Base-by-base conservation (phyloP, 495 filamentous ascomycete genomes). In the Hyaloscypha variabilis region DNA sequence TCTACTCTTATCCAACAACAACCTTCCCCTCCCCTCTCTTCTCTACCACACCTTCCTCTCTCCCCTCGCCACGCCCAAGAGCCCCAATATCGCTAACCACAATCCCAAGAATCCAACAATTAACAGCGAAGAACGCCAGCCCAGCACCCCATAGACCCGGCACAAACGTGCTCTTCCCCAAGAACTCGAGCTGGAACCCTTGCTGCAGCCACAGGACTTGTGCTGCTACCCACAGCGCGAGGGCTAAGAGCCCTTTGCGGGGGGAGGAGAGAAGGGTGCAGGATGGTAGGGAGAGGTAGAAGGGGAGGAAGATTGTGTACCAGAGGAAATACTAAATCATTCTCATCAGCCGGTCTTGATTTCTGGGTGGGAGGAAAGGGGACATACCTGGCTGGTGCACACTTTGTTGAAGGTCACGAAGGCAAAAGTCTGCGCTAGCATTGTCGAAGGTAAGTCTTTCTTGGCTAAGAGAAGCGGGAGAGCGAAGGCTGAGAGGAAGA, bases 341-440 rank as follows among this genome's bases (percentile, higher is more conserved):
- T 56, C 26, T 56, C 26, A 39, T 29, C 10, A 46, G 25, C 5
- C 23, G 39, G 17, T 26, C 46, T 26, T 52, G 10, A 26, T 30
- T 28, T 25, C 5, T 28, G 55, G 39, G 2, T 28, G 42, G 50
- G 4, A 10, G 30, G 11, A 25, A 57, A 55, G 39, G 52, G 39
- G 60, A 50, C n/a, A 29, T 86, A 95, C 93, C 85, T 98, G 95
- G 72, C 91, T 94, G 1, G 95, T 99, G 83, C 94, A 97, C 21
- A 99, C 95, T 80, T 99, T 99, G 74, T 99, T 99, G 63, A 97
- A 98, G 6, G 91, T 87, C 6, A 98, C 95, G 76, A 99, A 99
- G 0, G 95, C 91, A 74, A 97, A 97, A 0, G 96, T 98, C 77
- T 99, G 95, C n/a, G 91, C 93, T n/a, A 99, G 84, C 88, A 98